A percentile compares a stretch with the other conserved stretches of the same genome.
These are phyloP conservation scores for Microthlaspi erraticum DNA, from an alignment of 345 rosid genomes.

Conservation along the genomic window DNA sequence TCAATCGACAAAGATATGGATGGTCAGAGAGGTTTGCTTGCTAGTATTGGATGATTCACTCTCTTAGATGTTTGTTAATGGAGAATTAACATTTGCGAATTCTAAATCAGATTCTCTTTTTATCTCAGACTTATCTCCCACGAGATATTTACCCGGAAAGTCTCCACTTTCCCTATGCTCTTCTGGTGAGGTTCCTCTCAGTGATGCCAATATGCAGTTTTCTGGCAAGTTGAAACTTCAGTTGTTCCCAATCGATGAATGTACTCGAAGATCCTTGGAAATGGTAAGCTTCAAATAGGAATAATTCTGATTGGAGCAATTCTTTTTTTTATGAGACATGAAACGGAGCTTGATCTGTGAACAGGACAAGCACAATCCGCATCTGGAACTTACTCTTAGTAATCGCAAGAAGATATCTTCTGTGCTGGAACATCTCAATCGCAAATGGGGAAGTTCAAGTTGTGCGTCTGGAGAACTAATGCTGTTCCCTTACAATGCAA, in stretches of 20 bases:
- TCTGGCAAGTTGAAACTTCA: conserved; percentile 88
- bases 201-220: conserved; percentile 54
- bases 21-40: conserved; percentile 51
- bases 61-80: conserved; percentile 32
- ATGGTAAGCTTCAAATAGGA: conserved; percentile 57
- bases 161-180: conserved; percentile 49
- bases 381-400: conserved; percentile 96
- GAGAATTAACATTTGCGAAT: conserved; percentile 21
- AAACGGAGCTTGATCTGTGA: conserved; percentile 45
- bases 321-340: conserved; percentile 6
- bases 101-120: conserved; percentile 25
- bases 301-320: conserved; percentile 4
- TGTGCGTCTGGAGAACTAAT: conserved; percentile 79
- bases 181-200: conserved; percentile 56
- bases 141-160: conserved; percentile 58
- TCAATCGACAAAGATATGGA: conserved; percentile 61
- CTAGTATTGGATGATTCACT: conserved; percentile 39
- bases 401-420: conserved; percentile 95
- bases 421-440: conserved; percentile 85
- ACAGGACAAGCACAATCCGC: conserved; percentile 95
- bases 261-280: conserved; percentile 85
- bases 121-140: conserved; percentile 41
- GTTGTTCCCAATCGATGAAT: conserved; percentile 92
- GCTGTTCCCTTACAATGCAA: conserved; percentile 77
- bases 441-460: conserved; percentile 95